A percentile compares a stretch with the other conserved stretches of the same genome.
Conservation (phyloP, 1,284 basidiomycete species). For the Sporisorium exsertum region DNA sequence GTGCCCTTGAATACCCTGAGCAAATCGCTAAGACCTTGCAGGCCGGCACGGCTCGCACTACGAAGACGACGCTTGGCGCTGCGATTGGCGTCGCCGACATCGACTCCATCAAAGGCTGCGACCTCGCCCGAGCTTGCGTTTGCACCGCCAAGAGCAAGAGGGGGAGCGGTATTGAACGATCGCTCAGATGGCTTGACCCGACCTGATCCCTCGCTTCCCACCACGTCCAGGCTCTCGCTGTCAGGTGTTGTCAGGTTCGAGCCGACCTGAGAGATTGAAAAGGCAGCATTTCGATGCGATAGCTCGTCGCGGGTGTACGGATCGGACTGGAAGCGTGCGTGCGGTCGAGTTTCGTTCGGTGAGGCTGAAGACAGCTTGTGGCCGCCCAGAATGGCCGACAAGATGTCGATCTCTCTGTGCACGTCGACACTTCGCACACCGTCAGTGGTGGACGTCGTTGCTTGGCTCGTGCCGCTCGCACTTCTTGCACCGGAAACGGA, state of each 20-base stretch:
- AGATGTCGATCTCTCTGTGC: constrained; percentile 59
- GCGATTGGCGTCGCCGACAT: constrained; percentile 32
- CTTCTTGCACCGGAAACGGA: constrained; percentile 26
- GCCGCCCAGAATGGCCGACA: constrained; percentile 53
- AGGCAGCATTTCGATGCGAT: neutral
- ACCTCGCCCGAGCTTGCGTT: constrained; percentile 9
- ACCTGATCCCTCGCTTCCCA: neutral
- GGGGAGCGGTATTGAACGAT: constrained; percentile 27
- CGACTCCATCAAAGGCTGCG: constrained; percentile 11
- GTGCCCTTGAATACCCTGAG: constrained; percentile 40
- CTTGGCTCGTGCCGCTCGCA: constrained; percentile 37
- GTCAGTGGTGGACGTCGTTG: constrained; percentile 29
- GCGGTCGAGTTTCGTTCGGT: constrained; percentile 14
- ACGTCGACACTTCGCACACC: constrained; percentile 39
- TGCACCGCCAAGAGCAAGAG: constrained; percentile 3
- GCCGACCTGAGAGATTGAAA: neutral
- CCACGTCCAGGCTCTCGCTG: constrained; percentile 10
- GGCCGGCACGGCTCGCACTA: constrained; percentile 53
- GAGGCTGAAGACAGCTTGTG: constrained; percentile 17
- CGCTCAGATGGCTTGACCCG: constrained; percentile 8
- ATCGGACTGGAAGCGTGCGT: constrained; percentile 37
- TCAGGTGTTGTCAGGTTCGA: constrained; percentile 6
- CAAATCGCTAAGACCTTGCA: constrained; percentile 54
- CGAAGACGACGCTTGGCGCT: constrained; percentile 52
- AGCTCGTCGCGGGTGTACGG: constrained; percentile 21